Conservation (phyloP, 2,329 filamentous ascomycete species). For the Beauveria asiatica region DNA sequence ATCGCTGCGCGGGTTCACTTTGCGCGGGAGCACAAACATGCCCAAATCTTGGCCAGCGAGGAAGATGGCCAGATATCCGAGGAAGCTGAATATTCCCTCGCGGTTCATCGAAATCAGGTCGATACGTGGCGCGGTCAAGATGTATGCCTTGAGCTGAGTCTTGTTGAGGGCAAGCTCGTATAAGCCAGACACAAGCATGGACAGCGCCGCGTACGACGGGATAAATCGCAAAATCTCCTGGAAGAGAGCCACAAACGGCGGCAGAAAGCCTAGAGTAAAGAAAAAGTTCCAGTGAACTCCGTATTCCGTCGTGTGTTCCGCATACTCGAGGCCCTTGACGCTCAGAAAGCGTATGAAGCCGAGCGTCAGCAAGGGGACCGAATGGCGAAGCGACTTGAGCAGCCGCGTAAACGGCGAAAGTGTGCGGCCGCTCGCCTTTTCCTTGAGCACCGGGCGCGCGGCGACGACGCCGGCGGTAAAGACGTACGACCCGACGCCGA, state of each 20-base stretch:
- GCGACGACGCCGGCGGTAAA: slow-evolving; percentile 91
- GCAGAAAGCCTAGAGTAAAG: slow-evolving; percentile 84
- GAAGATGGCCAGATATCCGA: slow-evolving; percentile 92
- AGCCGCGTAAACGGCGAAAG: slow-evolving; percentile 51
- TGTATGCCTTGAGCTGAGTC: slow-evolving; percentile 71
- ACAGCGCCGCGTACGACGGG: slow-evolving; percentile 69
- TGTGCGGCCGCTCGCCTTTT: slow-evolving; percentile 43
- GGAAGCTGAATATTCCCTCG: slow-evolving; percentile 91
- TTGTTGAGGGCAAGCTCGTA: slow-evolving; percentile 73
- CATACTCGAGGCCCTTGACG: slow-evolving; percentile 92
- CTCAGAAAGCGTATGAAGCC: slow-evolving; percentile 75
- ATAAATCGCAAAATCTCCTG: slow-evolving; percentile 62
- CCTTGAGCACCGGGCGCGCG: slow-evolving; percentile 69
- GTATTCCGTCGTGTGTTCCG: slow-evolving; percentile 94
- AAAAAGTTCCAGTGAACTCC: slow-evolving; percentile 99
- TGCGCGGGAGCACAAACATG: slow-evolving; percentile 64
- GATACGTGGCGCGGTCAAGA: slow-evolving; percentile 71
- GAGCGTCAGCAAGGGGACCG: slow-evolving; percentile 70
- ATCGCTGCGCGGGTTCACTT: slow-evolving; percentile 34
- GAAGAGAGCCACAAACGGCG: slow-evolving; percentile 79
- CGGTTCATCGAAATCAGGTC: slow-evolving; percentile 82
- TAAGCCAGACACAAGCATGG: slow-evolving; percentile 55
- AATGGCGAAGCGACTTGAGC: slow-evolving; percentile 62
- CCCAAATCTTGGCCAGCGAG: slow-evolving; percentile 80
- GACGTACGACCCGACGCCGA: slow-evolving; percentile 95